Percentiles rank a stretch among this genome's conserved stretches.
Conservation (phyloP, 208 protist species). For the Phytomonas sp. region DNA sequence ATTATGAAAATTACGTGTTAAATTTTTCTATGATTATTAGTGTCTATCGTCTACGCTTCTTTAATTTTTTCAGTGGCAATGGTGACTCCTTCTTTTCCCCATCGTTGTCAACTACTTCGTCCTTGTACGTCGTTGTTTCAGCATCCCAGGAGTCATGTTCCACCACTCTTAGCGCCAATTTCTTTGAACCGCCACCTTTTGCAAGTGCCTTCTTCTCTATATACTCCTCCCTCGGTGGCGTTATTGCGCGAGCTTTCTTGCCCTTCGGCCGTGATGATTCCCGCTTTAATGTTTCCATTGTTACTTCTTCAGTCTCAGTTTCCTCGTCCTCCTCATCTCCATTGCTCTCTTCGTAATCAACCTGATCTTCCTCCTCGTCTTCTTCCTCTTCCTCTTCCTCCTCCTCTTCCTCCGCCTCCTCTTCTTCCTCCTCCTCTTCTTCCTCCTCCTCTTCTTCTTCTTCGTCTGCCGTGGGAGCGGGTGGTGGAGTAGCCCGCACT, state of each 20-base stretch:
- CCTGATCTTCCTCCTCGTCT: slow-evolving; percentile 14
- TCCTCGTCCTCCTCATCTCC: slow-evolving; percentile 13
- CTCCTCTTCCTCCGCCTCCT: slow-evolving; percentile 10
- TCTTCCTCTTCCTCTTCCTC: slow-evolving; percentile 13
- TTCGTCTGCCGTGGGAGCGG: neutral
- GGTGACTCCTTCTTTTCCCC: slow-evolving; percentile 8
- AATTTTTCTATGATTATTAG: neutral
- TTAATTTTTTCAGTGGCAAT: slow-evolving; percentile 23
- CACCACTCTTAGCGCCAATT: neutral
- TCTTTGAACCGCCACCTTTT: neutral
- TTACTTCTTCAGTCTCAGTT: neutral
- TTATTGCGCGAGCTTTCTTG: neutral
- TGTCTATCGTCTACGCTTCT: slow-evolving; percentile 15
- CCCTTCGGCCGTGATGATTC: neutral
- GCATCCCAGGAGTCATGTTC: neutral
- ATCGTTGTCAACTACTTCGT: neutral
- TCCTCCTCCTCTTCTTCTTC: slow-evolving; percentile 16
- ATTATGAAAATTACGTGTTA: neutral
- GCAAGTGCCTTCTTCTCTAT: neutral
- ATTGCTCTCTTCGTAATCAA: neutral
- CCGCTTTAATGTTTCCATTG: neutral
- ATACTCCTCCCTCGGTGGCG: neutral
- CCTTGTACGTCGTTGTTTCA: neutral
- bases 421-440: slow-evolving; percentile 12
- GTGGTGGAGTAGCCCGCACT: neutral